Evolutionary conservation across 2,329 filamentous ascomycete species (phyloP).

Genomic region (Dichotomopilus funicola): DNA sequence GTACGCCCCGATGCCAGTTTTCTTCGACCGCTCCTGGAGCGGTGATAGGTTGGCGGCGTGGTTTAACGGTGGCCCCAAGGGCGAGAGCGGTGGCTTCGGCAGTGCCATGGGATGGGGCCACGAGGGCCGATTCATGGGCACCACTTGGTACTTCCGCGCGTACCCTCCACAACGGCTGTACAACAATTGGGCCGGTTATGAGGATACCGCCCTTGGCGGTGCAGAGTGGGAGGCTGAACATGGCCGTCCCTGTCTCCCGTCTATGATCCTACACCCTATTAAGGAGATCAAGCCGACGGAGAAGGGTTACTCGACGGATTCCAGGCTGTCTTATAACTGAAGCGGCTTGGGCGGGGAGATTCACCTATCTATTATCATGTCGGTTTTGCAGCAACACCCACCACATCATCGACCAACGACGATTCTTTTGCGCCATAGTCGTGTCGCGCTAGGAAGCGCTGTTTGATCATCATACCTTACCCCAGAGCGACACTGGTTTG

Average conservation of each 20-base stretch:
- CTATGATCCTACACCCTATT: constrained; percentile 53
- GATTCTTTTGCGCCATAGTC: no score
- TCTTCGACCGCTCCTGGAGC: constrained; percentile 68
- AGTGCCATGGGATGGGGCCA: constrained; percentile 55
- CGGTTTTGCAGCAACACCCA: neutral
- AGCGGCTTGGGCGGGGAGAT: neutral
- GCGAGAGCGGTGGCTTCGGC: constrained; percentile 47
- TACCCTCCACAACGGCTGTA: constrained; percentile 51
- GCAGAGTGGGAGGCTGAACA: constrained; percentile 48
- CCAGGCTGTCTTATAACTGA: constrained; percentile 32
- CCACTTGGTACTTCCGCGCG: constrained; percentile 56
- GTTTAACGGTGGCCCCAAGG: constrained; percentile 54
- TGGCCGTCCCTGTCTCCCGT: constrained; percentile 52
- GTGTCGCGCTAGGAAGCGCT: no score
- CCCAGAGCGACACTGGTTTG: no score
- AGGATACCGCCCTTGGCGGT: constrained; percentile 49
- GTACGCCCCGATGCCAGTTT: constrained; percentile 71
- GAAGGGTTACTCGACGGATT: constrained; percentile 37
- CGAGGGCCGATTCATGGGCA: constrained; percentile 51
- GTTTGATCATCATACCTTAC: no score
- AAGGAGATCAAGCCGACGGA: constrained; percentile 50
- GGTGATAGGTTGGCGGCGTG: constrained; percentile 47
- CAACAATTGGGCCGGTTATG: constrained; percentile 58
- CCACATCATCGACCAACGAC: no score
- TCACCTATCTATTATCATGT: neutral